Base-by-base conservation (phyloP, 2,329 filamentous ascomycete species). In the Pleoardoris graminearum region DNA sequence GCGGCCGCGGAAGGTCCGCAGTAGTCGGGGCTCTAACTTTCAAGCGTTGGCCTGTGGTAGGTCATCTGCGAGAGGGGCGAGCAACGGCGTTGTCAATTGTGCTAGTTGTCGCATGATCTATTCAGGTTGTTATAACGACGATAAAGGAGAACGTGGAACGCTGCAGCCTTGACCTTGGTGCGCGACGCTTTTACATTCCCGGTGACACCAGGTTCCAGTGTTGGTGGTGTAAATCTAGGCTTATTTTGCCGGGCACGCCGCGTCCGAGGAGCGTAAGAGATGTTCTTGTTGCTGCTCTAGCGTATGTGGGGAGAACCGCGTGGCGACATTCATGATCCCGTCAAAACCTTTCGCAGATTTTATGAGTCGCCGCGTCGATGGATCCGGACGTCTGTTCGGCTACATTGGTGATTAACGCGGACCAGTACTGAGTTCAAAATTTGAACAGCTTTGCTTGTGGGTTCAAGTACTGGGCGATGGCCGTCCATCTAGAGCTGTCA, bases 291-390 rank as follows among this genome's bases (percentile, higher is more conserved):
- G 23, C 10, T 35, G 36, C 27, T 39, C 38, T 55, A 51, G 52
- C 48, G 52, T 51, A 55, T 48, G 52, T 55, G 48, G 52, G 48
- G 44, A 35, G 48, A 30, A n/a, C 19, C 12, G 19, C 25, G 43
- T 41, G 47, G 48, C 37, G 23, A 55, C 27, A 17, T 19, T 44
- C 36, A 36, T 29, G 29, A 12, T 17, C 14, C 33, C 23, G 16
- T n/a, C 25, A n/a, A 46, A 27, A 8, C 37, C 8, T 35, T 27
- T 7, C 7, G n/a, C 16, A 37, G 3, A 36, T n/a, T 12, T n/a
- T 43, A 3, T 22, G 2, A 41, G 22, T 7, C 5, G 5, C 16
- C 4, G 21, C 6, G 16, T 27, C 22, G 1, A 27, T 41, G 12
- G 2, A 41, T 8, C 22, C 14, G 7, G 22, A 27, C 7, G 22